Evolutionary conservation across 2,329 filamentous ascomycete species (phyloP).

Genomic region (Fusarium chaquense): DNA sequence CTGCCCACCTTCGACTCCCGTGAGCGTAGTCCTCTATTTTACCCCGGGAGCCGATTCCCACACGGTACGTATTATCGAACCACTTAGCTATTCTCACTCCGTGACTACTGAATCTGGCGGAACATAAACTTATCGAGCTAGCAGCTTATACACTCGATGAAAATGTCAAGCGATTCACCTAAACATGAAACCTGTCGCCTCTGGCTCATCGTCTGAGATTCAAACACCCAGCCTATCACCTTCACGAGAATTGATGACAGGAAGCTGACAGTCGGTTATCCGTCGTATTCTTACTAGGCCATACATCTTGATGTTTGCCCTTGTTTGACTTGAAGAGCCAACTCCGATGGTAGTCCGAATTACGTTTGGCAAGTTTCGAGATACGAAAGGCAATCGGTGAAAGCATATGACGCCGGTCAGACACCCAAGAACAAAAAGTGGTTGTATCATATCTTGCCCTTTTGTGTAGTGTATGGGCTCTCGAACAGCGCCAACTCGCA

Average conservation of each 20-base stretch:
- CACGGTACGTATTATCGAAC: slow-evolving; percentile 40
- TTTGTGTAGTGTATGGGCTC: background rate
- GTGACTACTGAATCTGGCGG: slow-evolving; percentile 19
- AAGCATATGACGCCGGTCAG: slow-evolving; percentile 17
- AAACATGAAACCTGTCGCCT: slow-evolving; percentile 47
- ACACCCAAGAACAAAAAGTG: background rate
- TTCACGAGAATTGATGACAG: slow-evolving; percentile 17
- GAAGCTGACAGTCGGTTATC: slow-evolving; percentile 19
- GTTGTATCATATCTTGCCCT: background rate
- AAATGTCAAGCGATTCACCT: slow-evolving; percentile 42
- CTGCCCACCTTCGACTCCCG: slow-evolving; percentile 33
- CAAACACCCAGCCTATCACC: background rate
- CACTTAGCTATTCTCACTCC: slow-evolving; percentile 35
- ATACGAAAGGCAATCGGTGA: background rate
- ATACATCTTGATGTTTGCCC: slow-evolving; percentile 19
- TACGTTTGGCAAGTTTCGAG: slow-evolving; percentile 6
- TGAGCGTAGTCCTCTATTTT: slow-evolving; percentile 41
- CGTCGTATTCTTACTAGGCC: background rate
- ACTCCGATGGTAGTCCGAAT: slow-evolving; percentile 25
- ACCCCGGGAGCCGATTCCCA: slow-evolving; percentile 47
- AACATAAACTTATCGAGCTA: slow-evolving; percentile 23
- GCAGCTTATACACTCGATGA: slow-evolving; percentile 20
- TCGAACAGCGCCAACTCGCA: slow-evolving; percentile 4
- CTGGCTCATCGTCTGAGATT: slow-evolving; percentile 36
- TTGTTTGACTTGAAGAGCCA: slow-evolving; percentile 18